Evolutionary conservation across 2,329 filamentous ascomycete genomes (phyloP).

Genomic region (Aureobasidium sp.): DNA sequence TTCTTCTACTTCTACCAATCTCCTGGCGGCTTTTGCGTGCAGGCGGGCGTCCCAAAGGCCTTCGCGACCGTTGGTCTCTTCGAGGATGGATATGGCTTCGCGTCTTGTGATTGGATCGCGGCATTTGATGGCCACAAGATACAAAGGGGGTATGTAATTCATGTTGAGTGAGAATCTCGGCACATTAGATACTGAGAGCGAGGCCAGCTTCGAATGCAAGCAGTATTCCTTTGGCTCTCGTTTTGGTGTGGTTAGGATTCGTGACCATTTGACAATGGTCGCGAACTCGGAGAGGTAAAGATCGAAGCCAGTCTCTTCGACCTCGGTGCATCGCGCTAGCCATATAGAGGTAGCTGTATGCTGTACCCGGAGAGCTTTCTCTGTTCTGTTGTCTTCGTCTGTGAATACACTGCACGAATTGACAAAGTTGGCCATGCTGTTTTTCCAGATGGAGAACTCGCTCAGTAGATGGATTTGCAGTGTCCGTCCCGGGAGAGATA

Average conservation of each 20-base stretch:
- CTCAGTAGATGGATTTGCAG: background rate
- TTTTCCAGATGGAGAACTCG: constrained; percentile 1
- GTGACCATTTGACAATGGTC: constrained; percentile 14
- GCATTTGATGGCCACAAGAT: constrained; percentile 21
- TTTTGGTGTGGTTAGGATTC: background rate
- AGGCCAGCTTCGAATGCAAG: constrained; percentile 10
- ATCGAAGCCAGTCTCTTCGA: constrained; percentile 18
- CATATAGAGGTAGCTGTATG: constrained; percentile 18
- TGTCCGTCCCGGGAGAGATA: background rate
- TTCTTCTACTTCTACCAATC: constrained; percentile 25
- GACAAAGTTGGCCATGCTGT: background rate
- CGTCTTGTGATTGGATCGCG: constrained; percentile 19
- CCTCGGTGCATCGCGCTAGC: constrained; percentile 16
- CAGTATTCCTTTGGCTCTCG: background rate
- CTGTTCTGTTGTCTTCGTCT: background rate
- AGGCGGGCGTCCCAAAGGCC: constrained; percentile 18
- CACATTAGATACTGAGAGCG: background rate
- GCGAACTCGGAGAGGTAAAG: constrained; percentile 18
- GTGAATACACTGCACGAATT: background rate
- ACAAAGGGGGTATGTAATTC: constrained; percentile 21
- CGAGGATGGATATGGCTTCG: constrained; percentile 19
- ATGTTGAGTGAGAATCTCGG: constrained; percentile 23
- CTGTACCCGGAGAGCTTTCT: constrained; percentile 16
- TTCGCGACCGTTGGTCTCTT: constrained; percentile 17
- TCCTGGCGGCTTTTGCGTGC: constrained; percentile 23